Base-by-base conservation (phyloP, 2,329 filamentous ascomycete species). In the Apiospora koreana region DNA sequence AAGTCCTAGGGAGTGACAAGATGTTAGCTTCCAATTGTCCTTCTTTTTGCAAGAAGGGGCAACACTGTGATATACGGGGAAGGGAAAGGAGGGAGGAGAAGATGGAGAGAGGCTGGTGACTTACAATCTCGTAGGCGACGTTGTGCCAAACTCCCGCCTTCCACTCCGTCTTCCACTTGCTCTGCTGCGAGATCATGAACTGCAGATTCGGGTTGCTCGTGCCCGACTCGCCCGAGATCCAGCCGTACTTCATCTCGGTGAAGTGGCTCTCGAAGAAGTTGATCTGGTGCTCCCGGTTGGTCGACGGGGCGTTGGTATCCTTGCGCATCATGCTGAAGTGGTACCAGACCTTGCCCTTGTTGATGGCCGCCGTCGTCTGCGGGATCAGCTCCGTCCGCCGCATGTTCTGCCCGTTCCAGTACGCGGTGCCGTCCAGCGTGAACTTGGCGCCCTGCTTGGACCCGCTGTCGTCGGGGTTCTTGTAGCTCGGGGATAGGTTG, bases 1-100 rank as follows among this genome's bases (percentile, higher is more conserved):
- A 94, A 94, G 82, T 94, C 93, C 91, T 83, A 93, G 91, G 43
- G 79, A n/a, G n/a, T n/a, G n/a, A n/a, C n/a, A n/a, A n/a, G n/a
- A n/a, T n/a, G n/a, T n/a, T n/a, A n/a, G n/a, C n/a, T n/a, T n/a
- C n/a, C n/a, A n/a, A n/a, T n/a, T n/a, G n/a, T n/a, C n/a, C n/a
- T n/a, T n/a, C n/a, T n/a, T n/a, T n/a, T n/a, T n/a, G n/a, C n/a
- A n/a, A n/a, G n/a, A n/a, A n/a, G n/a, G n/a, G n/a, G n/a, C n/a
- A n/a, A n/a, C n/a, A n/a, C n/a, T n/a, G n/a, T n/a, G n/a, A n/a
- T n/a, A 50, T 2, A 4, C 3, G 9, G 23, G 21, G 2, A 21
- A 21, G 18, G 4, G n/a, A 25, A 14, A 12, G 46, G 46, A 9
- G 12, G 2, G 46, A 23, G 23, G 23, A 31, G 14, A 35, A n/a